Conservation (phyloP, 2,329 filamentous ascomycete genomes). For the Ceratocystis cubensis region DNA sequence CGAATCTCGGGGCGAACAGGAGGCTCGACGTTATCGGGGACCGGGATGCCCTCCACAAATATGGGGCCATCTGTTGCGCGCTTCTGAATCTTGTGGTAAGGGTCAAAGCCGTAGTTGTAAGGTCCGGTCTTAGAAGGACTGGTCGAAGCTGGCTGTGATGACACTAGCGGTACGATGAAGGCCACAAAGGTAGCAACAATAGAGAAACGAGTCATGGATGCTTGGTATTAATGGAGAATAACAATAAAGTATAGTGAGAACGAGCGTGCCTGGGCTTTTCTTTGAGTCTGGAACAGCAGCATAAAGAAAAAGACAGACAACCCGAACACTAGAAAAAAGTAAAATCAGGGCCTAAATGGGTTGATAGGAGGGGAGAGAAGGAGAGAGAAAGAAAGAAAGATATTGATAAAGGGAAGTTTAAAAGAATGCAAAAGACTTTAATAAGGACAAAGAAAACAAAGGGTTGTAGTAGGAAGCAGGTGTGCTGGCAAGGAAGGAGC, state of each 20-base stretch:
- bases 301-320: slow-evolving; percentile 10
- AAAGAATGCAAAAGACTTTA: neutral
- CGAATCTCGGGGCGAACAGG: slow-evolving; percentile 53
- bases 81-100: slow-evolving; percentile 9
- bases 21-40: slow-evolving; percentile 30
- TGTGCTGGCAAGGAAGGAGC: neutral
- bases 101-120: slow-evolving; percentile 20
- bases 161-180: neutral
- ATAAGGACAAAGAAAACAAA: neutral
- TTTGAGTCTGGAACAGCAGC: neutral
- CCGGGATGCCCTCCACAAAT: slow-evolving; percentile 17
- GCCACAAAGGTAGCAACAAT: slow-evolving; percentile 12
- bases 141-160: slow-evolving; percentile 17
- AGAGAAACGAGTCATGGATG: slow-evolving; percentile 17
- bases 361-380: neutral
- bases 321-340: slow-evolving; percentile 4
- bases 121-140: slow-evolving; percentile 15
- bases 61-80: slow-evolving; percentile 8
- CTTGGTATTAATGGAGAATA: slow-evolving; percentile 4
- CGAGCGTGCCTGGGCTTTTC: slow-evolving; percentile 3
- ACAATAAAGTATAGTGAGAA: slow-evolving; percentile 1
- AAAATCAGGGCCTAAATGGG: neutral
- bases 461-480: neutral
- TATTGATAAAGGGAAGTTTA: neutral
- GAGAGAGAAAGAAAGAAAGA: neutral